Conservation (phyloP, 192 early-diverging fungal genomes). For the Gigaspora rosea region DNA sequence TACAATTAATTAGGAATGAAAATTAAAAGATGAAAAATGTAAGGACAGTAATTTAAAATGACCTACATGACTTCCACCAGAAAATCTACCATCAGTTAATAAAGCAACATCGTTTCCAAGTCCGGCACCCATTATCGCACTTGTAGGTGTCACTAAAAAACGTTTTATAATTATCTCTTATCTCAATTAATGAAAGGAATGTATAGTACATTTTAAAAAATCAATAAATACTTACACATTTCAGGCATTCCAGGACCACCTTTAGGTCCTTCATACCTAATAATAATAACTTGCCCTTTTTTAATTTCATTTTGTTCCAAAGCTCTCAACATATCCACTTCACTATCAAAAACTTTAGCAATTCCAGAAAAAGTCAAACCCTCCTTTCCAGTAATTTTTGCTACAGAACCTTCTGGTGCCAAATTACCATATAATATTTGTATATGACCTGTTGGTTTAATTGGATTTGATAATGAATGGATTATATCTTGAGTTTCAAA, state of each 20-base stretch:
- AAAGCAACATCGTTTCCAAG: conserved; percentile 97
- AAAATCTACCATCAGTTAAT: conserved; percentile 98
- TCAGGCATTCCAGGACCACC: conserved; percentile 99
- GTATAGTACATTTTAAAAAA: background rate
- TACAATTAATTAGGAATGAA: background rate
- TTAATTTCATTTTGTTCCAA: conserved; percentile 84
- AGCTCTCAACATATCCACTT: conserved; percentile 88
- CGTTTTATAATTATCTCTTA: background rate
- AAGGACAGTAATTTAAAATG: background rate
- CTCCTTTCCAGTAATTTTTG: conserved; percentile 99
- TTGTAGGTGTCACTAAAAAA: conserved; percentile 82
- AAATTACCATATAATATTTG: conserved; percentile 94
- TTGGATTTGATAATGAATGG: conserved; percentile 75
- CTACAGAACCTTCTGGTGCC: conserved; percentile 94
- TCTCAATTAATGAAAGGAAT: background rate
- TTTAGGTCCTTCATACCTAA: conserved; percentile 97
- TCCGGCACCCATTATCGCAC: conserved; percentile 99
- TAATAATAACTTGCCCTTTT: conserved; percentile 91
- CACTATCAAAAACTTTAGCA: conserved; percentile 91
- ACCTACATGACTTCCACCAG: conserved; percentile 90
- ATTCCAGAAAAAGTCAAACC: conserved; percentile 86
- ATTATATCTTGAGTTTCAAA: conserved; percentile 86
- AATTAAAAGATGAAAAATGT: background rate
- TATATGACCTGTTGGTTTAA: conserved; percentile 94
- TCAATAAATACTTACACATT: conserved; percentile 71